Conservation (phyloP, 2,329 filamentous ascomycete species). For the Claviceps arundinis region DNA sequence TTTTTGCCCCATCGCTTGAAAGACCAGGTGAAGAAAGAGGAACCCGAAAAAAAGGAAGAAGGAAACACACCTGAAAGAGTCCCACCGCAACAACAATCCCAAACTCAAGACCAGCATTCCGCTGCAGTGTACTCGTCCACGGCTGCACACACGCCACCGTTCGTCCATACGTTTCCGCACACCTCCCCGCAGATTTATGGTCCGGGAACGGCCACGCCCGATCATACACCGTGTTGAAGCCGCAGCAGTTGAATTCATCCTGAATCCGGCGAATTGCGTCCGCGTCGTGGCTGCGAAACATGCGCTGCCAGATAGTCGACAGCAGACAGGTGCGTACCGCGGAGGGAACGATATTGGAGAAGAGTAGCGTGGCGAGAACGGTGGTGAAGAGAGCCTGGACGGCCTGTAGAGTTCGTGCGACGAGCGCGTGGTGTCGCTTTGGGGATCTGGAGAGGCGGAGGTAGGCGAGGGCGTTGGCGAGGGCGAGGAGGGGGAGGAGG, state of each 20-base stretch:
- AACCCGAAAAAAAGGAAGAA: too few relatives aligned
- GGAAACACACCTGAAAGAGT: constrained; percentile 28
- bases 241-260: constrained; percentile 49
- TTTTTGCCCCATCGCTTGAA: not conserved
- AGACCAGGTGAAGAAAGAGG: too few relatives aligned
- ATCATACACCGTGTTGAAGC: constrained; percentile 39
- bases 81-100: constrained; percentile 36
- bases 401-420: constrained; percentile 3
- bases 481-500: constrained; percentile 1
- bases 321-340: constrained; percentile 8
- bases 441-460: not conserved
- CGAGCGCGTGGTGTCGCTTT: not conserved
- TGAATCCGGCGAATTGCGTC: constrained; percentile 42
- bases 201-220: constrained; percentile 43
- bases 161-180: constrained; percentile 30
- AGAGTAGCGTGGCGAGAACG: constrained; percentile 9
- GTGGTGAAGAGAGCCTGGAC: constrained; percentile 6
- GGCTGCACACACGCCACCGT: constrained; percentile 30
- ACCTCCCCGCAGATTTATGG: constrained; percentile 21
- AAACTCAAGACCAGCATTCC: constrained; percentile 30
- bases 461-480: not conserved
- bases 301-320: constrained; percentile 10
- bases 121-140: constrained; percentile 27
- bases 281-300: constrained; percentile 27
- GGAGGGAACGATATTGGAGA: constrained; percentile 7